A percentile compares a stretch with the other conserved stretches of the same genome.
Evolutionary conservation across 305 asterid species (phyloP).

Genomic region (Stenogyne calaminthoides): DNA sequence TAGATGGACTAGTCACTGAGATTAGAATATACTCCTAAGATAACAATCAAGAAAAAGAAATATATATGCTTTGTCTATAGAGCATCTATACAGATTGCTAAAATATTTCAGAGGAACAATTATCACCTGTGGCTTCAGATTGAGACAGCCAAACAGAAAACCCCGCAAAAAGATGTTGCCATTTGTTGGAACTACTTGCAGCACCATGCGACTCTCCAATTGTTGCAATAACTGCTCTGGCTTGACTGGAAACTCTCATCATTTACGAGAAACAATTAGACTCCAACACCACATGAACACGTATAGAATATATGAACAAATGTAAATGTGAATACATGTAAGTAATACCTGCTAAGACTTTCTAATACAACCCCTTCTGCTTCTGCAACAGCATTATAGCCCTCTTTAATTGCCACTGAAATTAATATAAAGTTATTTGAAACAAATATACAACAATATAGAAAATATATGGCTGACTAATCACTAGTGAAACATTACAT

Average conservation of each 20-base stretch:
- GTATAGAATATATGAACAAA: conserved; percentile 11
- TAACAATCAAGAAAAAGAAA: conserved; percentile 2
- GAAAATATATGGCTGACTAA: not conserved
- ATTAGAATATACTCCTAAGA: not conserved
- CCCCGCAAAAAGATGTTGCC: conserved; percentile 88
- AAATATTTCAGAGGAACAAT: conserved; percentile 6
- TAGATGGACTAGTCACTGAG: not conserved
- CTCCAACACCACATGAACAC: conserved; percentile 14
- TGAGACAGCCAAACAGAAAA: conserved; percentile 87
- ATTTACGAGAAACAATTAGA: conserved; percentile 20
- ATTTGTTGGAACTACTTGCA: conserved; percentile 57
- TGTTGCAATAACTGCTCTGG: conserved; percentile 84
- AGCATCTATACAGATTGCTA: not conserved
- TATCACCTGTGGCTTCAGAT: conserved; percentile 76
- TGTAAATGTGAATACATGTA: conserved; percentile 1
- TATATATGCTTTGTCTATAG: not conserved
- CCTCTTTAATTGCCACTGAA: conserved; percentile 67
- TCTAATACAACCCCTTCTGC: conserved; percentile 73
- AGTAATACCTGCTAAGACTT: conserved; percentile 75
- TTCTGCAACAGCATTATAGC: conserved; percentile 64
- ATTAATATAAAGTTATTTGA: conserved; percentile 20
- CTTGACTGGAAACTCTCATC: conserved; percentile 60
- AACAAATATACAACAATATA: not conserved
- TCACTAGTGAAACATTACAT: not conserved
- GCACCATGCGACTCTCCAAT: conserved; percentile 79